Evolutionary conservation across 148 eudicot species (phyloP).

Genomic region (Rhododendron ovatum): DNA sequence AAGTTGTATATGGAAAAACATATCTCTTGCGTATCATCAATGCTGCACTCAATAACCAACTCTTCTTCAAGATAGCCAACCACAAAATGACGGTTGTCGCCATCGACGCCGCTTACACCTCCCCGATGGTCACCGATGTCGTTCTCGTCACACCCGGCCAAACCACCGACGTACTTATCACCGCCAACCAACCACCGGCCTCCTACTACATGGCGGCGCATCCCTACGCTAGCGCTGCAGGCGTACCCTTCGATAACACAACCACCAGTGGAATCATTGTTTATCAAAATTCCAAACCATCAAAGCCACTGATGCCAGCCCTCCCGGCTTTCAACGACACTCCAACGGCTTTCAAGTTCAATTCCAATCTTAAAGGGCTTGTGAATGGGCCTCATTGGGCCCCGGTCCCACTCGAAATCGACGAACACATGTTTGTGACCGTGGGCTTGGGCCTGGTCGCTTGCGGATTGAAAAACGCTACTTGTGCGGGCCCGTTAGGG

Average conservation of each 20-base stretch:
- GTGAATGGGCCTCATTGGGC: slow-evolving; percentile 46
- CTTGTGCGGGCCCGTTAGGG: slow-evolving; percentile 45
- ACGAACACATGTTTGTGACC: slow-evolving; percentile 60
- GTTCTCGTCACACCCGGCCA: slow-evolving; percentile 62
- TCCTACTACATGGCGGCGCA: slow-evolving; percentile 64
- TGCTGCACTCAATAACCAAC: slow-evolving; percentile 62
- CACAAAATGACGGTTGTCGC: slow-evolving; percentile 65
- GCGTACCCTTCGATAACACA: slow-evolving; percentile 31
- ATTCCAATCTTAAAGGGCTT: slow-evolving; percentile 42
- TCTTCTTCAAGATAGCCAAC: slow-evolving; percentile 62
- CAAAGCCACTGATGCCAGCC: slow-evolving; percentile 35
- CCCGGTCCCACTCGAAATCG: slow-evolving; percentile 27
- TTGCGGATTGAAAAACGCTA: slow-evolving; percentile 32
- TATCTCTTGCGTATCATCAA: slow-evolving; percentile 75
- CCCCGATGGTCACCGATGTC: slow-evolving; percentile 40
- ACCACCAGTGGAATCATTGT: slow-evolving; percentile 52
- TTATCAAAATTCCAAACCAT: slow-evolving; percentile 18
- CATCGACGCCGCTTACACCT: slow-evolving; percentile 63
- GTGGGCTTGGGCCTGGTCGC: slow-evolving; percentile 48
- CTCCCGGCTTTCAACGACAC: slow-evolving; percentile 64
- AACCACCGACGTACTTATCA: slow-evolving; percentile 59
- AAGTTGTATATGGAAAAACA: slow-evolving; percentile 47
- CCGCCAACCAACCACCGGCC: slow-evolving; percentile 34
- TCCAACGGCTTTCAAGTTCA: slow-evolving; percentile 48
- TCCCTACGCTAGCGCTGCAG: slow-evolving; percentile 40